Conservation (phyloP, 2,329 filamentous ascomycete genomes). For the Claviceps pusilla region DNA sequence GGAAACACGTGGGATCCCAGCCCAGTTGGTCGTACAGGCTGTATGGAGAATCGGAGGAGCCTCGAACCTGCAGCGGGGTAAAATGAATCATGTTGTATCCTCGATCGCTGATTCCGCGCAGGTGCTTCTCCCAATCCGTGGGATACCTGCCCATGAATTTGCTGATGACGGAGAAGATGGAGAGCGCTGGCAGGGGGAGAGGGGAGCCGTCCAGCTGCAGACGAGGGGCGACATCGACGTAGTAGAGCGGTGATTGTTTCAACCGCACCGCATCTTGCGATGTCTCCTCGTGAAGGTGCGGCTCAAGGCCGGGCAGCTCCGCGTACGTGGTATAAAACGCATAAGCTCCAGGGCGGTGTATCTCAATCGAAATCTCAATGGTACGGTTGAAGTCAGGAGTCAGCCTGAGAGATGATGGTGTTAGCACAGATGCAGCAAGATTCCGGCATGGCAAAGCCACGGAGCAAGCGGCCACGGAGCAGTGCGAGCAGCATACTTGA, state of each 20-base stretch:
- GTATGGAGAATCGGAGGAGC: slow-evolving; percentile 88
- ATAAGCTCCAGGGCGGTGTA: slow-evolving; percentile 72
- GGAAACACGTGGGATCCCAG: slow-evolving; percentile 74
- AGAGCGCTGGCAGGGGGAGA: slow-evolving; percentile 73
- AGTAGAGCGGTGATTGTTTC: slow-evolving; percentile 63
- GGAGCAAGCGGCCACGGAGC: not conserved
- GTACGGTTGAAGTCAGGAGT: slow-evolving; percentile 84
- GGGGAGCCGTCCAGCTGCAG: slow-evolving; percentile 58
- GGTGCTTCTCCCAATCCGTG: slow-evolving; percentile 74
- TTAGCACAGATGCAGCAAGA: not conserved
- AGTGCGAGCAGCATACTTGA: slow-evolving; percentile 49
- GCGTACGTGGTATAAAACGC: slow-evolving; percentile 89
- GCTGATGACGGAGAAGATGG: slow-evolving; percentile 84
- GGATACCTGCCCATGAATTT: slow-evolving; percentile 97
- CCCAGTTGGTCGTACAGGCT: slow-evolving; percentile 84
- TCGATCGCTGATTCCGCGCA: slow-evolving; percentile 73
- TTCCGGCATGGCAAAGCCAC: not conserved
- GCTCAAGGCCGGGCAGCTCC: slow-evolving; percentile 55
- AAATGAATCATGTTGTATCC: slow-evolving; percentile 99
- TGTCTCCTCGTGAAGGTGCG: slow-evolving; percentile 12
- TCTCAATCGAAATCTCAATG: slow-evolving; percentile 77
- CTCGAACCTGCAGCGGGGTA: slow-evolving; percentile 79
- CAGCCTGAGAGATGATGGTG: slow-evolving; percentile 38
- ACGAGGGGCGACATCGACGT: slow-evolving; percentile 82
- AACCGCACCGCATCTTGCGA: slow-evolving; percentile 25